A percentile compares a stretch with the other conserved stretches of the same genome.
phyloP scores from a whole-genome alignment of 768 basidiomycete genomes.

The Collybia sp. region DNA sequence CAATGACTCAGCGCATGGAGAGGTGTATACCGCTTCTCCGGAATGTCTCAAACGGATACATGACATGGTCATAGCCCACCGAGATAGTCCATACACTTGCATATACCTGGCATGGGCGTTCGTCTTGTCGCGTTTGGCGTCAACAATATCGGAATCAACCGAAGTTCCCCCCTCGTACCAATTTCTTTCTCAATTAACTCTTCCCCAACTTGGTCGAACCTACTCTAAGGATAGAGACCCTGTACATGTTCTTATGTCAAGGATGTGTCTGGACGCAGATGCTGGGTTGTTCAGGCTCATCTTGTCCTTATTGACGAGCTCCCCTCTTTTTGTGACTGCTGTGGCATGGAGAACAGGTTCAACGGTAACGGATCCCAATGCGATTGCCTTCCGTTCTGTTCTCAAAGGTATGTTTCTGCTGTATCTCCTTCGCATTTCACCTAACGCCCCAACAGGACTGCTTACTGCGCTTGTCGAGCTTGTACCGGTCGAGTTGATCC shows the following conservation, averaged over 20 bases:
- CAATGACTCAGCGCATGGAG: conserved; percentile 38
- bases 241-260: conserved; percentile 51
- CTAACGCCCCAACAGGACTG: conserved; percentile 47
- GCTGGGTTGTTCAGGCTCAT: conserved; percentile 59
- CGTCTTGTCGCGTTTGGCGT: conserved; percentile 61
- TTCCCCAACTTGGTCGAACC: conserved; percentile 33
- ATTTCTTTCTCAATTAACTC: conserved; percentile 48
- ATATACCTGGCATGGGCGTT: conserved; percentile 84
- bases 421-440: neutral
- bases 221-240: conserved; percentile 59
- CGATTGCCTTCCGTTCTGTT: conserved; percentile 75
- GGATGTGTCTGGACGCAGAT: conserved; percentile 50
- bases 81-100: conserved; percentile 61
- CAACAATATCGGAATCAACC: conserved; percentile 38
- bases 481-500: conserved; percentile 70
- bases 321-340: conserved; percentile 74
- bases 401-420: conserved; percentile 60
- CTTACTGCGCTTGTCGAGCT: conserved; percentile 72
- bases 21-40: conserved; percentile 59
- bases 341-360: conserved; percentile 67
- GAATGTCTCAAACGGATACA: conserved; percentile 63
- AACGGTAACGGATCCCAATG: conserved; percentile 69
- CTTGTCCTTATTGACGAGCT: conserved; percentile 54
- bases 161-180: conserved; percentile 52
- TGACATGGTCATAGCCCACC: conserved; percentile 54